These are phyloP conservation scores for Starmera caribaea DNA, from an alignment of 805 yeast genomes.

Conservation along the genomic window DNA sequence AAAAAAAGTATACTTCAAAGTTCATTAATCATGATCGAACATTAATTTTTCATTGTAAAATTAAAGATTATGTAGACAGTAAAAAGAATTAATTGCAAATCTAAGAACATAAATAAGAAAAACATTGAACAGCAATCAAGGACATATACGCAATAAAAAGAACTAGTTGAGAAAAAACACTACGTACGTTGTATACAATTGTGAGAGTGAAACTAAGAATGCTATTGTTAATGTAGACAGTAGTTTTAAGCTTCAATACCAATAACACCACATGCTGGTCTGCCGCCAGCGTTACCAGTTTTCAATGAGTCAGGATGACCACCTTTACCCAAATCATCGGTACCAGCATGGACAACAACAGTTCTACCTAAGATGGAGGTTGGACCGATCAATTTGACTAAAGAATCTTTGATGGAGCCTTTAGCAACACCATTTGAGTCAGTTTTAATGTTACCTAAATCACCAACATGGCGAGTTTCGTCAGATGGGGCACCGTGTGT, in stretches of 20 bases:
- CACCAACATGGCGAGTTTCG: conserved; percentile 82
- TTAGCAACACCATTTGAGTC: conserved; percentile 85
- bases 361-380: conserved; percentile 90
- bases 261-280: conserved; percentile 98
- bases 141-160: no score
- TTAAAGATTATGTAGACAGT: no score
- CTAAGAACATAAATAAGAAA: no score
- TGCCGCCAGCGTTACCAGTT: conserved; percentile 97
- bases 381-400: conserved; percentile 77
- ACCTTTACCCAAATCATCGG: conserved; percentile 92
- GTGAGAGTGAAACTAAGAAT: no score
- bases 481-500: conserved; percentile 91
- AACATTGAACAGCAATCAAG: no score
- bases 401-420: conserved; percentile 72
- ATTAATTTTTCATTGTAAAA: no score
- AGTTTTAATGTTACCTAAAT: conserved; percentile 88
- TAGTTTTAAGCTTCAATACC: conserved; percentile 29
- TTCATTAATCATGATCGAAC: no score
- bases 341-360: conserved; percentile 87
- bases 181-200: no score
- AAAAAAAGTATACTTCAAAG: no score
- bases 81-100: no score
- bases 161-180: no score
- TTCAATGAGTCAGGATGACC: conserved; percentile 83
- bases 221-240: no score